phyloP scores from a whole-genome alignment of 2,329 filamentous ascomycete genomes.

The Helotiales sp. region DNA sequence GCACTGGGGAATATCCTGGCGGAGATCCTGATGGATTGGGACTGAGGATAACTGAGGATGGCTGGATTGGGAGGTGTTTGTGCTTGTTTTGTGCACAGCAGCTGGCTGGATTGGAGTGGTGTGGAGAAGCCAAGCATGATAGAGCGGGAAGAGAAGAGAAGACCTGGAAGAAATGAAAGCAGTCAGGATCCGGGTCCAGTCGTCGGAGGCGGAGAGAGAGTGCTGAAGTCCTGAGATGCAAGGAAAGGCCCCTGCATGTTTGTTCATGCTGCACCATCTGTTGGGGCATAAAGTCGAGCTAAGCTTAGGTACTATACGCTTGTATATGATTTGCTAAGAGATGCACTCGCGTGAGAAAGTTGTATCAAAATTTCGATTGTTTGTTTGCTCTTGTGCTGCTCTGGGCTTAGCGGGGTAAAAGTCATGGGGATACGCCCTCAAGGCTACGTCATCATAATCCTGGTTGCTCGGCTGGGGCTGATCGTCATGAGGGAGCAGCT shows the following conservation, averaged over 20 bases:
- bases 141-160: neutral
- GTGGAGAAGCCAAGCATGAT: neutral
- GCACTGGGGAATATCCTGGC: conserved; percentile 2
- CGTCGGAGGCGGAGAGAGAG: too few species aligned
- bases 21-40: conserved; percentile 7
- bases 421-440: conserved; percentile 12
- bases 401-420: conserved; percentile 1
- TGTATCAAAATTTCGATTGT: neutral
- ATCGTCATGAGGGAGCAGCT: conserved; percentile 22
- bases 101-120: neutral
- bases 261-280: neutral
- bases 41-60: neutral
- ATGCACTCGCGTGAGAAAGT: neutral
- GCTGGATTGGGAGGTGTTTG: neutral
- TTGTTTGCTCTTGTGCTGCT: neutral
- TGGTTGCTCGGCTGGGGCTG: conserved; percentile 7
- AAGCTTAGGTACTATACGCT: neutral
- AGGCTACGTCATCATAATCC: neutral
- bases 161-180: too few species aligned
- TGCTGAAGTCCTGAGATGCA: conserved; percentile 4
- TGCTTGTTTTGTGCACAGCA: neutral
- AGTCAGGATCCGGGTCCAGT: neutral
- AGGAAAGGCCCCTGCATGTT: neutral
- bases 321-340: neutral
- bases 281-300: neutral